Evolutionary conservation across 768 basidiomycete genomes (phyloP), one percentile per base, ranked within the genome.

Genomic region (Cyclocybe aegerita): DNA sequence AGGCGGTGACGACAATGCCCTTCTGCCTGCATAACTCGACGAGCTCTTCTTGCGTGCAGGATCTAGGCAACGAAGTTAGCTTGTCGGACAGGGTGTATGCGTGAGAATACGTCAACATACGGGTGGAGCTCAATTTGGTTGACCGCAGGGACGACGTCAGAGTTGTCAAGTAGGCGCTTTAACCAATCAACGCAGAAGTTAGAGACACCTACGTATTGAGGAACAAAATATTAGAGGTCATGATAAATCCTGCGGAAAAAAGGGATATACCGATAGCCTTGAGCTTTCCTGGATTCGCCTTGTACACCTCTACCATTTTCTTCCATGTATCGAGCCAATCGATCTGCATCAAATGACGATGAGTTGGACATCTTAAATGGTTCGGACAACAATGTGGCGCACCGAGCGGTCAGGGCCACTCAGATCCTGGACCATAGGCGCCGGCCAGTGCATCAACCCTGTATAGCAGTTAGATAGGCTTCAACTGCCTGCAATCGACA

Each of bases 401-500:
- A 71, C 70, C 3, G 65, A 71, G 60, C 73, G 79, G 59, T 87
- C 81, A 6, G 83, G 58, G 7, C 54, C 72, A 14, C 77, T 70
- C 44, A 73, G 73, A 51, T 80, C 81, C 38, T 59, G 57, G 9
- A 78, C 80, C 81, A 89, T 81, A 32, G 89, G 85, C 14, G 86
- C 81, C 10, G 90, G 91, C 90, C 88, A 90, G 68, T 90, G 88
- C 78, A 90, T 82, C 50, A 90, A 72, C 80, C 82, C 84, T 86
- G 51, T 4, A 39, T 41, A 31, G 17, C 23, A 12, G 12, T 7
- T 29, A 43, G 23, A 23, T 23, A 23, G 5, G 36, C 32, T 15
- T 37, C 4, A 51, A 41, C 34, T 8, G 7, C 30, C 43, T 41
- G 7, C 29, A 35, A 37, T 23, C 9, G 14, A 67, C 73, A 60